Percentiles rank a stretch among this genome's conserved stretches.
These are phyloP conservation scores for Cinnamomum chago DNA, from an alignment of 164 flowering plant species.

Conservation along the genomic window DNA sequence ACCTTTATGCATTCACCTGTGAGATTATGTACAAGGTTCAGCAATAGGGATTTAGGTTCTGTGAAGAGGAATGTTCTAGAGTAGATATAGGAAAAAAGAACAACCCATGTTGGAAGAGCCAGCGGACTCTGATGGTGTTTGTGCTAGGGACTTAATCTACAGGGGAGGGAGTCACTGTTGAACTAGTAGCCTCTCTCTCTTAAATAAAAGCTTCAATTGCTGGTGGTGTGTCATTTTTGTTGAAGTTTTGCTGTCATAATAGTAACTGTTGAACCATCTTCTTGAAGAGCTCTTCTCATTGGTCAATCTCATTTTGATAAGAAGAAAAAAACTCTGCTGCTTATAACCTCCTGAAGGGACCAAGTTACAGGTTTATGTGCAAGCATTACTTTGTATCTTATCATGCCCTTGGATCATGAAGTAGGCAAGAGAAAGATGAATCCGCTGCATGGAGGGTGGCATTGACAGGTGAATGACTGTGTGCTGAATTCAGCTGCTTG, in stretches of 20 bases:
- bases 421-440: too few relatives aligned
- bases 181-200: slow-evolving; percentile 11
- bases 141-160: slow-evolving; percentile 2
- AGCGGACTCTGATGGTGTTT: background rate
- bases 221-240: slow-evolving; percentile 3
- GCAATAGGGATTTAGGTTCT: slow-evolving; percentile 13
- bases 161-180: slow-evolving; percentile 5
- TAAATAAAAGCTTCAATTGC: background rate
- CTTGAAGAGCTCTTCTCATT: background rate
- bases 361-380: too few relatives aligned
- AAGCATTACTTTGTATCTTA: too few relatives aligned
- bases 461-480: too few relatives aligned
- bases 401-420: too few relatives aligned
- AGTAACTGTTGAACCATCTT: background rate
- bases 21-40: slow-evolving; percentile 25
- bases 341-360: too few relatives aligned
- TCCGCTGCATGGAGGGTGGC: too few relatives aligned
- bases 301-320: too few relatives aligned
- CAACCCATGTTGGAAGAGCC: background rate
- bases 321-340: too few relatives aligned
- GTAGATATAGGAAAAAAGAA: slow-evolving; percentile 3
- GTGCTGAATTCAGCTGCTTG: too few relatives aligned
- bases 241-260: background rate
- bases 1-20: slow-evolving; percentile 14
- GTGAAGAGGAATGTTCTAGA: slow-evolving; percentile 7